These are phyloP conservation scores for Mortierella sp. DNA, from an alignment of 371 early-diverging fungal genomes.

Conservation along the genomic window DNA sequence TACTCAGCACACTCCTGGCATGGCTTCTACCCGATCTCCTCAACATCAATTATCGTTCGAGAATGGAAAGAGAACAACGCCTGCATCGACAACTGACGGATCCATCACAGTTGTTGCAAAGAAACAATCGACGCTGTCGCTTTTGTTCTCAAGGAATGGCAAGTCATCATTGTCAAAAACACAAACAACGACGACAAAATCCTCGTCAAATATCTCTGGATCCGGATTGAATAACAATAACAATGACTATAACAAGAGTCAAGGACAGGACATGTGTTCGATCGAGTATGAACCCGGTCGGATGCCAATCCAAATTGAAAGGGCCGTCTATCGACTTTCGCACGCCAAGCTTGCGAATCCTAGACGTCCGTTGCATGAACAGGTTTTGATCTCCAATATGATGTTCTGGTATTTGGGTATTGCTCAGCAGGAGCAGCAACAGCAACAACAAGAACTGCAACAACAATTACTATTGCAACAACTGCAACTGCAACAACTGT, in stretches of 20 bases:
- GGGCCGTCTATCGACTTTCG: conserved; percentile 89
- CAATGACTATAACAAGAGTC: no score
- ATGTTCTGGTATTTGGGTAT: conserved; percentile 93
- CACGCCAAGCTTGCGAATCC: conserved; percentile 95
- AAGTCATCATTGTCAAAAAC: conserved; percentile 23
- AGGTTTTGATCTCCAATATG: conserved; percentile 94
- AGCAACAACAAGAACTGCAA: conserved; percentile 37
- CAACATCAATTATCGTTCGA: neutral
- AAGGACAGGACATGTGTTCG: neutral
- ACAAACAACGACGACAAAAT: no score
- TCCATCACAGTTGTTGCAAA: conserved; percentile 11
- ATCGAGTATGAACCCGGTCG: conserved; percentile 37
- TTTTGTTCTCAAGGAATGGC: conserved; percentile 47
- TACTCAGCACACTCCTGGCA: conserved; percentile 2
- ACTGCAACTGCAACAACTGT: conserved; percentile 3
- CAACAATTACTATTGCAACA: conserved; percentile 20
- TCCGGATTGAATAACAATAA: neutral
- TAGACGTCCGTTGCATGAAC: conserved; percentile 88
- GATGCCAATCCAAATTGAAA: conserved; percentile 85
- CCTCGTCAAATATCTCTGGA: no score
- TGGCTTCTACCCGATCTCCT: neutral
- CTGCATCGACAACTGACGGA: conserved; percentile 15
- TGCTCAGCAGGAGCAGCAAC: conserved; percentile 54
- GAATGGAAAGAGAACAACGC: neutral
- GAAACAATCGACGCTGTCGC: conserved; percentile 44